Evolutionary conservation across 2,329 filamentous ascomycete species (phyloP), one percentile per base, ranked within the genome.

Genomic region (Capronia americana): DNA sequence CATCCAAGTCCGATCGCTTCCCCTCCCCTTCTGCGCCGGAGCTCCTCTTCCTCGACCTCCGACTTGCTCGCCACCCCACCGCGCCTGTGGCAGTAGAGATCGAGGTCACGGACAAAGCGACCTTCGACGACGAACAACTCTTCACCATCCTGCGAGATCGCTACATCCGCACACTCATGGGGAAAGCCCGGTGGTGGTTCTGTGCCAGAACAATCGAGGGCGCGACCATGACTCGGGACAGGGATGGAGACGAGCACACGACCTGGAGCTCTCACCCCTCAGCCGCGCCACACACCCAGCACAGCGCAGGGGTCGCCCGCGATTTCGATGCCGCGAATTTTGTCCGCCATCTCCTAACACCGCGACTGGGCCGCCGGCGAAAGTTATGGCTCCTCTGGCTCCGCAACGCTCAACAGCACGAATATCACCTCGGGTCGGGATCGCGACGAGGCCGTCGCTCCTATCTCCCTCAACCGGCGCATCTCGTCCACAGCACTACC

Each of bases 341-440:
- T 44, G 26, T 69, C 2, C 51, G 59, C 12, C 67, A 71, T 38
- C 60, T 73, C 7, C 57, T 51, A 7, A 64, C 66, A 17, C 72
- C 72, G 24, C 62, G 56, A 10, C 46, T 65, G 20, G 70, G 71
- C 12, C 67, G 64, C 6, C 66, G 68, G n/a, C 61, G 71, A 14
- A 73, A 71, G 53, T 56, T 63, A 51, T 74, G 69, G 69, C 68
- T 72, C 14, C 64, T 72, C 53, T 73, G 71, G 70, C 68, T 73
- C 10, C 69, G 71, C 41, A 71, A 70, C 54, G 58, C 60, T 12
- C 58, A 61, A 26, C 48, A 17, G 30, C 41, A 59, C 14, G 26
- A 53, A 28, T 17, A 61, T 17, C n/a, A 1, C 24, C 1, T 14
- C 5, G 23, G 48, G 26, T 1, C 6, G 48, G 48, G 48, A 28